A percentile compares a stretch with the other conserved stretches of the same genome.
Evolutionary conservation across 2,329 filamentous ascomycete species (phyloP).

Genomic region (Podosphaera xanthii): DNA sequence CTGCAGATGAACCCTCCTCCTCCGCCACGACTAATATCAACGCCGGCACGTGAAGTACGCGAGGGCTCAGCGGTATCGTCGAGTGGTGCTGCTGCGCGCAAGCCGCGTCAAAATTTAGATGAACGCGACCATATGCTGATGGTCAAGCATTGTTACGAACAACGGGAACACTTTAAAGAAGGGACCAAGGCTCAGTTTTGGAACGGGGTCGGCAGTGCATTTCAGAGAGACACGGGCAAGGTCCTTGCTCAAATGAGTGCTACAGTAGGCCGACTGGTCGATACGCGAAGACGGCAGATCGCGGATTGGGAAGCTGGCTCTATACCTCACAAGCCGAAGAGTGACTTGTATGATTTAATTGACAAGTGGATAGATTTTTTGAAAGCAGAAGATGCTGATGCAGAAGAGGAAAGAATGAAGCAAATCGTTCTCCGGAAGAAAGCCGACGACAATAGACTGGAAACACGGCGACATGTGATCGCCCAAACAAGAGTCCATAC

Average conservation of each 20-base stretch:
- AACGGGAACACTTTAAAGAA: slow-evolving; percentile 14
- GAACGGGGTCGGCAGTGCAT: slow-evolving; percentile 13
- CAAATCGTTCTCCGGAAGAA: slow-evolving; percentile 15
- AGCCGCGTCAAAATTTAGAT: slow-evolving; percentile 16
- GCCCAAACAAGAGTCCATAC: too few relatives aligned
- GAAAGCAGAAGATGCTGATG: slow-evolving; percentile 15
- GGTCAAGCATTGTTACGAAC: slow-evolving; percentile 14
- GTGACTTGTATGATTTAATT: slow-evolving; percentile 14
- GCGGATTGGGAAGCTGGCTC: slow-evolving; percentile 16
- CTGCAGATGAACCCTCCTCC: slow-evolving; percentile 15
- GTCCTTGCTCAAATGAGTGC: slow-evolving; percentile 16
- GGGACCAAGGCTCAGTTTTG: slow-evolving; percentile 16
- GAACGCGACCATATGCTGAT: slow-evolving; percentile 15
- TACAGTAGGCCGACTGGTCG: slow-evolving; percentile 15
- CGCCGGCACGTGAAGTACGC: slow-evolving; percentile 14
- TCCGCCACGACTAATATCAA: slow-evolving; percentile 12
- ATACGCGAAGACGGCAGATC: slow-evolving; percentile 13
- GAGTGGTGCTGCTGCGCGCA: slow-evolving; percentile 12
- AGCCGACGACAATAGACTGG: slow-evolving; percentile 14
- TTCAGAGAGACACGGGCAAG: slow-evolving; percentile 14
- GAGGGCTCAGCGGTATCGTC: slow-evolving; percentile 13
- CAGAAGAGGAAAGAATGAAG: slow-evolving; percentile 15
- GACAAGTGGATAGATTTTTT: slow-evolving; percentile 17
- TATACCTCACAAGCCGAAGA: slow-evolving; percentile 13
- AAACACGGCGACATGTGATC: slow-evolving; percentile 14